Conservation (phyloP, 495 filamentous ascomycete genomes). For the Massariosphaeria phaeospora region DNA sequence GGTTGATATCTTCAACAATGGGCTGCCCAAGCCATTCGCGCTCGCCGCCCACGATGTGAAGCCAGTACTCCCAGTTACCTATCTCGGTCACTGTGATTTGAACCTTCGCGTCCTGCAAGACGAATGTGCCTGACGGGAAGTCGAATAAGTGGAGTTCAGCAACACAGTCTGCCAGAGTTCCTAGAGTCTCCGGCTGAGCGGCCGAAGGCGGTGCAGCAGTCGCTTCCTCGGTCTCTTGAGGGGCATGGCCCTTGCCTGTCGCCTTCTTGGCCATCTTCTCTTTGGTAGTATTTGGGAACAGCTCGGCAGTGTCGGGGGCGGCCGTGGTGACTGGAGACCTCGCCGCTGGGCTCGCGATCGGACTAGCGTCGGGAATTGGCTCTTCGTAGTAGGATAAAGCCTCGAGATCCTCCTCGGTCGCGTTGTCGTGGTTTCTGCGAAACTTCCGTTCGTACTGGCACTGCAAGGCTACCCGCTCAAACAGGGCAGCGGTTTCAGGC, state of each 20-base stretch:
- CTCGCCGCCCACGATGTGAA: slow-evolving; percentile 74
- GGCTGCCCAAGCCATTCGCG: slow-evolving; percentile 85
- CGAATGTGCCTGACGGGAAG: slow-evolving; percentile 74
- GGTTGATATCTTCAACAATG: slow-evolving; percentile 85
- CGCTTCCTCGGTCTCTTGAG: slow-evolving; percentile 32
- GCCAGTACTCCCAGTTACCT: slow-evolving; percentile 92
- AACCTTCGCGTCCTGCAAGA: slow-evolving; percentile 70
- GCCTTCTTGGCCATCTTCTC: slow-evolving; percentile 28
- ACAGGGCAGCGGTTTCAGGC: slow-evolving; percentile 66
- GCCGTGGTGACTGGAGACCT: slow-evolving; percentile 39
- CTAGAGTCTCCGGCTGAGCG: slow-evolving; percentile 60
- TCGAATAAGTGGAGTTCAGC: slow-evolving; percentile 94
- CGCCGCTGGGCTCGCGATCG: slow-evolving; percentile 57
- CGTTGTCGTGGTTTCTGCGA: slow-evolving; percentile 68
- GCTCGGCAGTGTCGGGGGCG: slow-evolving; percentile 14
- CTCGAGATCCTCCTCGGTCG: slow-evolving; percentile 72
- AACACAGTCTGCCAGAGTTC: slow-evolving; percentile 67
- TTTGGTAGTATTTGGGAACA: slow-evolving; percentile 33
- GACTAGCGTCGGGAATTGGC: slow-evolving; percentile 78
- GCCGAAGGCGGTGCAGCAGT: slow-evolving; percentile 57
- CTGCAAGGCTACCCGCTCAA: slow-evolving; percentile 78
- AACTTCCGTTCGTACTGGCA: slow-evolving; percentile 98
- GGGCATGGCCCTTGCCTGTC: slow-evolving; percentile 18
- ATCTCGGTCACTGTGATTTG: slow-evolving; percentile 77
- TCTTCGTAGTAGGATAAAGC: slow-evolving; percentile 80